Base-by-base conservation (phyloP, 1,284 basidiomycete species). In the Cutaneotrichosporon mucoides region DNA sequence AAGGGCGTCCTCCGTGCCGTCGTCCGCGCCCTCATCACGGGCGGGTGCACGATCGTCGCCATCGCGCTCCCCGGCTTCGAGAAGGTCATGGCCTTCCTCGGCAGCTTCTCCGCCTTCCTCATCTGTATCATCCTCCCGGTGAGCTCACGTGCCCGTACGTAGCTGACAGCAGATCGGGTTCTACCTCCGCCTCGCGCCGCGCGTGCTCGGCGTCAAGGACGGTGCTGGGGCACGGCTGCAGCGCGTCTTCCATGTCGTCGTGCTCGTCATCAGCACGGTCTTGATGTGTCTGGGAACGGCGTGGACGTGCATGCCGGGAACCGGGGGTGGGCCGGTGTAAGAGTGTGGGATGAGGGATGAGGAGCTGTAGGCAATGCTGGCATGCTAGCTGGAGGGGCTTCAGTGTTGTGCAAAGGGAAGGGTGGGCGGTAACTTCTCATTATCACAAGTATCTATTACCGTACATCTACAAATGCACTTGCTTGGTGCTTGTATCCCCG, bases 61-160 rank as follows among this genome's bases (percentile, higher is more conserved):
- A 65, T 79, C 35, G 48, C 66, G 24, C 59, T 78, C 36, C 76
- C 77, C 9, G 74, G 72, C 8, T 78, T 76, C 85, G 66, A 88
- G 64, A 84, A 86, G 16, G 84, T 93, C 73, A 94, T 97, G 90
- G 89, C 89, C 13, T 91, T 94, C 74, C 80, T 95, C 42, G 92
- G 92, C 5, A 87, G 88, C 37, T 92, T 92, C 74, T 85, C 88
- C 42, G 88, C 91, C 0, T 94, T 94, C 72, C 79, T 88, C 65
- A 84, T 92, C 38, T 90, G 88, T 67, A 85, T 91, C 48, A 88
- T 92, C 68, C 85, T 89, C 1, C 90, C 90, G 2, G 81, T 92
- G 36, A 73, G 77, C 65, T 55, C 53, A 8, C 24, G 59, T 8
- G 9, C 38, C 8, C 38, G 8, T 40, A 11, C 1, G 24, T 11